phyloP scores from a whole-genome alignment of 768 basidiomycete species.

The Glaciozyma antarctica region DNA sequence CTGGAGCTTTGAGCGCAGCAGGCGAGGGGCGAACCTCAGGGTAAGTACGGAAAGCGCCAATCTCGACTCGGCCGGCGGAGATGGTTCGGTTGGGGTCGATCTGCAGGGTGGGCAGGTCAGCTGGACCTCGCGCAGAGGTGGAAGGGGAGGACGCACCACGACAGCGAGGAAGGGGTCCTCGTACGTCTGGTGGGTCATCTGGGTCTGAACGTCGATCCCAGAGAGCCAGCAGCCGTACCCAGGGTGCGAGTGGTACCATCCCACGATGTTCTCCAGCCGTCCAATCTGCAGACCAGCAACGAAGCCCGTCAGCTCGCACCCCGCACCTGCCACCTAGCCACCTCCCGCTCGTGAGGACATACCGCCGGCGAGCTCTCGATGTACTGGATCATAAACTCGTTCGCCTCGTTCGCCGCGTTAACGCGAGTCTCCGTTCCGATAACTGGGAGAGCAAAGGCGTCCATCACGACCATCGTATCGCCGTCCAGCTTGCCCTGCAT shows the following conservation, averaged over 20 bases:
- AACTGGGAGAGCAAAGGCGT: conserved; percentile 92
- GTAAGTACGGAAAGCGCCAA: conserved; percentile 96
- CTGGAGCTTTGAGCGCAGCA: neutral
- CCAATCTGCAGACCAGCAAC: conserved; percentile 29
- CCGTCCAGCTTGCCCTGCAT: conserved; percentile 57
- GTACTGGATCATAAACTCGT: conserved; percentile 98
- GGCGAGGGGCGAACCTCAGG: conserved; percentile 50
- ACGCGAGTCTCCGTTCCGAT: conserved; percentile 98
- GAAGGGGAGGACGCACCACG: conserved; percentile 53
- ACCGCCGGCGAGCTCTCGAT: conserved; percentile 72
- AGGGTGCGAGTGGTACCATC: conserved; percentile 99
- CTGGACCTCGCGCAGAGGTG: neutral
- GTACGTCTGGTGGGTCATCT: conserved; percentile 86
- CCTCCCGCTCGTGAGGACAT: conserved; percentile 4
- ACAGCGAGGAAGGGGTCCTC: conserved; percentile 96
- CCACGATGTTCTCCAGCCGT: conserved; percentile 59
- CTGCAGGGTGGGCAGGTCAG: conserved; percentile 41
- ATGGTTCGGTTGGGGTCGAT: conserved; percentile 98
- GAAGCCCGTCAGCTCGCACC: neutral
- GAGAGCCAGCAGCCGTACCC: conserved; percentile 99
- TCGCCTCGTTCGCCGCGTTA: conserved; percentile 87
- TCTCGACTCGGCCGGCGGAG: conserved; percentile 96
- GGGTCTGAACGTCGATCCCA: conserved; percentile 96
- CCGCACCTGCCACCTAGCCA: neutral
- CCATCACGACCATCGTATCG: conserved; percentile 59